Conservation (phyloP, 768 basidiomycete species). For the Tulasnella sp. region DNA sequence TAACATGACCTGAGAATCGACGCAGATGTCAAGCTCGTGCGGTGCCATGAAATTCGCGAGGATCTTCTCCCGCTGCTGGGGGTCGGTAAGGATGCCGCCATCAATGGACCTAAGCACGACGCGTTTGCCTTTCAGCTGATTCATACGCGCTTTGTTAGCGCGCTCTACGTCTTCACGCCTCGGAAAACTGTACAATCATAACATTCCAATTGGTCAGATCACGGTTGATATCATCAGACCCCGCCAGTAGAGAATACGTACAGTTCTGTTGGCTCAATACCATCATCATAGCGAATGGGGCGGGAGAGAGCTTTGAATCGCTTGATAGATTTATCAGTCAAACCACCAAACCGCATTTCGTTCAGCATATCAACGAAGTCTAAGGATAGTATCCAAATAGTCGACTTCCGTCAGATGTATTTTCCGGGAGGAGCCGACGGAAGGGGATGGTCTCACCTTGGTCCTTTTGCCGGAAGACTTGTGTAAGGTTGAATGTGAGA, state of each 20-base stretch:
- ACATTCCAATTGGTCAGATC: no score
- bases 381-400: slow-evolving; percentile 31
- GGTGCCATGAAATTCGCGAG: slow-evolving; percentile 90
- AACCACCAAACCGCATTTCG: slow-evolving; percentile 87
- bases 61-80: slow-evolving; percentile 57
- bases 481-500: slow-evolving; percentile 82
- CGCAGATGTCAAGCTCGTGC: slow-evolving; percentile 50
- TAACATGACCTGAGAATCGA: slow-evolving; percentile 82
- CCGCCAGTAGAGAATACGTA: slow-evolving; percentile 30
- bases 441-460: slow-evolving; percentile 44
- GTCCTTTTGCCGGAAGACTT: slow-evolving; percentile 92
- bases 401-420: neutral
- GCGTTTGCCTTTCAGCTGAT: slow-evolving; percentile 33
- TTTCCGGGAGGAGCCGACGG: neutral
- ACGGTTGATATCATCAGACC: no score
- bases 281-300: slow-evolving; percentile 65
- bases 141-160: slow-evolving; percentile 65
- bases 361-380: slow-evolving; percentile 95
- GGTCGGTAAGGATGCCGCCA: slow-evolving; percentile 45
- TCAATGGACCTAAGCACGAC: slow-evolving; percentile 51
- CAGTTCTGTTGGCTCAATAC: slow-evolving; percentile 84
- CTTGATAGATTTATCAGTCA: slow-evolving; percentile 52
- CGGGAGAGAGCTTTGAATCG: slow-evolving; percentile 65
- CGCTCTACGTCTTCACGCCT: slow-evolving; percentile 83
- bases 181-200: slow-evolving; percentile 64